Percentiles rank a stretch among this genome's conserved stretches.
phyloP scores from a whole-genome alignment of 805 yeast species.

The Saccharomycopsis javanensis region DNA sequence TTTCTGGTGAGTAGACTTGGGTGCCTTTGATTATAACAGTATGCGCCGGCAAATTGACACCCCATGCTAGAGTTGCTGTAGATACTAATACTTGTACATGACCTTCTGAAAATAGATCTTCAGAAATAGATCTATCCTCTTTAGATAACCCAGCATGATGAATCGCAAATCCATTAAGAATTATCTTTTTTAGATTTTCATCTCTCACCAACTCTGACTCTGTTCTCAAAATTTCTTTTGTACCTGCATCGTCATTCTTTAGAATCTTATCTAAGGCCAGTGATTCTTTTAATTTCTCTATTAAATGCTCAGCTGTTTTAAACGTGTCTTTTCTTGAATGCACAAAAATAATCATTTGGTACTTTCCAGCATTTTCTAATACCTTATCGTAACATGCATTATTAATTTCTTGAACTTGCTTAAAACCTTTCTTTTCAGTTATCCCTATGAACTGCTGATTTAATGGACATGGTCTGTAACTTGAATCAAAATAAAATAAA shows the following conservation, averaged over 20 bases:
- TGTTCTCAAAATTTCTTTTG: constrained; percentile 49
- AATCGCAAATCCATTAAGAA: constrained; percentile 71
- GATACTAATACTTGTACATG: constrained; percentile 75
- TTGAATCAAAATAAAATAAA: constrained; percentile 70
- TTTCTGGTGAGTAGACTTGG: constrained; percentile 84
- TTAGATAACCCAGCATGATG: constrained; percentile 86
- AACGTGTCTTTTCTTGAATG: constrained; percentile 90
- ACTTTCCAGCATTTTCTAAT: constrained; percentile 49
- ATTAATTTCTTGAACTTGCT: constrained; percentile 73
- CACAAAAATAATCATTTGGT: constrained; percentile 83
- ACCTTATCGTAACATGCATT: constrained; percentile 83
- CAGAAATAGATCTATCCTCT: constrained; percentile 66
- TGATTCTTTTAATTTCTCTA: constrained; percentile 49
- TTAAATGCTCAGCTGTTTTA: constrained; percentile 69
- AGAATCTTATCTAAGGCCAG: constrained; percentile 38
- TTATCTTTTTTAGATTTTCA: constrained; percentile 44
- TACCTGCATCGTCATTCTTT: constrained; percentile 40
- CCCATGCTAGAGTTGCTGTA: constrained; percentile 95
- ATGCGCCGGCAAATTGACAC: constrained; percentile 92
- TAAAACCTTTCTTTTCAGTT: constrained; percentile 72
- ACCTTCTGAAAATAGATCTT: constrained; percentile 83
- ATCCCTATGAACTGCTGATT: constrained; percentile 84
- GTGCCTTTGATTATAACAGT: constrained; percentile 92
- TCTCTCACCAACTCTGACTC: constrained; percentile 53
- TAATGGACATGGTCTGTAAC: constrained; percentile 86